Conservation (phyloP, 805 yeast species). For the Lipomyces orientalis region DNA sequence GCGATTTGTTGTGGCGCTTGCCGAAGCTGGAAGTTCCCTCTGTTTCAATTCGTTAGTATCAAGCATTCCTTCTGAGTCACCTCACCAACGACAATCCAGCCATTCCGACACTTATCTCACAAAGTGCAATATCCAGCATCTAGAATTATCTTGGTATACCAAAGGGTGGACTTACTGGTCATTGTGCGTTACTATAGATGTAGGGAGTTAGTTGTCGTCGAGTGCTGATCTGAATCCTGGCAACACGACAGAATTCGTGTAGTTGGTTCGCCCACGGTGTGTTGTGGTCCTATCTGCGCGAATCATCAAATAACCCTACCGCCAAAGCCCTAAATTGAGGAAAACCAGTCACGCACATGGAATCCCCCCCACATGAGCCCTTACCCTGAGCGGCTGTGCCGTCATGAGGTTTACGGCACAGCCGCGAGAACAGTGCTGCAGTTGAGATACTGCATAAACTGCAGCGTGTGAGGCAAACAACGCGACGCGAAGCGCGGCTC, state of each 20-base stretch:
- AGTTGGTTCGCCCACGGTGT: neutral
- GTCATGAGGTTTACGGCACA: no score
- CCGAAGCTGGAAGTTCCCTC: constrained; percentile 99
- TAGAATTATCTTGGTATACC: neutral
- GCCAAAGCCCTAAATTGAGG: no score
- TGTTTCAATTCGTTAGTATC: constrained; percentile 40
- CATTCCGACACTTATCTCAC: neutral
- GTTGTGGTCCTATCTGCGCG: neutral
- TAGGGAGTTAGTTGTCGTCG: neutral
- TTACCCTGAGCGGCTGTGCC: no score
- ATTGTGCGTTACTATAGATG: constrained; percentile 19
- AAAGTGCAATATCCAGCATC: neutral
- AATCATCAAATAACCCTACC: neutral
- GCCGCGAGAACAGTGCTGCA: no score
- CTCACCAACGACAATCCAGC: neutral
- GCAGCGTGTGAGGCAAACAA: no score
- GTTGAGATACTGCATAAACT: no score
- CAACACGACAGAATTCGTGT: neutral
- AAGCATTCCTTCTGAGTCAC: neutral
- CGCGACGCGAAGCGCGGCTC: no score
- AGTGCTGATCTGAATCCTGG: neutral
- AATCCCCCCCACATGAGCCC: no score
- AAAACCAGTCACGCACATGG: no score
- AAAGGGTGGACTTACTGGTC: constrained; percentile 21
- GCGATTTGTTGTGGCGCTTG: constrained; percentile 99